phyloP scores from a whole-genome alignment of 768 basidiomycete species.

The Leccinum fibrillosum region DNA sequence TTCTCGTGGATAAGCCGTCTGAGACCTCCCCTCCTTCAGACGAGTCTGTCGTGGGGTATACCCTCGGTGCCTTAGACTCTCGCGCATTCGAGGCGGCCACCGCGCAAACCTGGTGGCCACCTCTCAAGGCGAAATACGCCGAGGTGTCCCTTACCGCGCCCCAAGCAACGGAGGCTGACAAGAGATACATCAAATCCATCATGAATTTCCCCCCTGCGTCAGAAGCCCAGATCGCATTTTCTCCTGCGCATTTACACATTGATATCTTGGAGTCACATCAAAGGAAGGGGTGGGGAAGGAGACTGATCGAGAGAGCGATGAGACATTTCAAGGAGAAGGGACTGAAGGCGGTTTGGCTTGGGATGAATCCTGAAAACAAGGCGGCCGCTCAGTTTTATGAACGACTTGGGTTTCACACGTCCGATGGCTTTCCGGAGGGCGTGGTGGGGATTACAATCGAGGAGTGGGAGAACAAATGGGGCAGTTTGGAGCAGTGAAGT shows the following conservation, averaged over 20 bases:
- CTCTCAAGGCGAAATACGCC: slow-evolving; percentile 54
- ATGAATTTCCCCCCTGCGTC: slow-evolving; percentile 39
- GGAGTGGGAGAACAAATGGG: slow-evolving; percentile 24
- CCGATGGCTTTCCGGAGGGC: slow-evolving; percentile 49
- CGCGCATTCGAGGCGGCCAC: slow-evolving; percentile 58
- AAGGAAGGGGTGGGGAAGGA: slow-evolving; percentile 67
- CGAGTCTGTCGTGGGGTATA: slow-evolving; percentile 62
- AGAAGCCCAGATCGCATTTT: slow-evolving; percentile 57
- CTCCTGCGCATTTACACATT: slow-evolving; percentile 75
- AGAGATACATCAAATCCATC: slow-evolving; percentile 34
- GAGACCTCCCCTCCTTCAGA: slow-evolving; percentile 27
- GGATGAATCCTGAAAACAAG: slow-evolving; percentile 60
- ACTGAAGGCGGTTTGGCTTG: slow-evolving; percentile 59
- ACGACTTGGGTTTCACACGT: slow-evolving; percentile 55
- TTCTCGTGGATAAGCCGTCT: slow-evolving; percentile 50
- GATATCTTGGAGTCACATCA: slow-evolving; percentile 67
- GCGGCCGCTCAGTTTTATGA: slow-evolving; percentile 61
- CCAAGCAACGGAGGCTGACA: slow-evolving; percentile 21
- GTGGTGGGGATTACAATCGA: slow-evolving; percentile 57
- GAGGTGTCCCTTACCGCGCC: slow-evolving; percentile 9
- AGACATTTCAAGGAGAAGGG: slow-evolving; percentile 48
- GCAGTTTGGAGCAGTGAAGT: not conserved
- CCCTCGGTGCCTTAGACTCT: slow-evolving; percentile 66
- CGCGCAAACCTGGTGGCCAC: slow-evolving; percentile 62
- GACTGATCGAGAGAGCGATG: slow-evolving; percentile 53